Percentiles rank a stretch among this genome's conserved stretches.
Conservation (phyloP, 2,329 filamentous ascomycete genomes). For the Trichoderma gracile region DNA sequence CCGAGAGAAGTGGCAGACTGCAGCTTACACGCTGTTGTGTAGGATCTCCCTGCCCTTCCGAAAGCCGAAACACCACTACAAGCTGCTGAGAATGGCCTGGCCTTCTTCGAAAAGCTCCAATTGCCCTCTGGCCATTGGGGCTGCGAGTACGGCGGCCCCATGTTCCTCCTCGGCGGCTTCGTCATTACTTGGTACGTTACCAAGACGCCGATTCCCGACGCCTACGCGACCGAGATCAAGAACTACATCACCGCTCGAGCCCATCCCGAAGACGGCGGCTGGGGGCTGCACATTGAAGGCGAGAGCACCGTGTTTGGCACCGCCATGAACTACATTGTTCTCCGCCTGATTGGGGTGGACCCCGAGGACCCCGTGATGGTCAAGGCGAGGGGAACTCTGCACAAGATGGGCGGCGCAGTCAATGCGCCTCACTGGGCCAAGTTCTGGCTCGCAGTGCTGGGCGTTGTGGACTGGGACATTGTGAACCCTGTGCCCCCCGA, state of each 20-base stretch:
- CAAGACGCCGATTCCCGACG: constrained; percentile 78
- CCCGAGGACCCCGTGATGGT: constrained; percentile 83
- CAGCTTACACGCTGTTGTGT: constrained; percentile 17
- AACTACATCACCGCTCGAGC: constrained; percentile 88
- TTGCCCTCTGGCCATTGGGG: constrained; percentile 89
- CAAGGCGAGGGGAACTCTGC: constrained; percentile 78
- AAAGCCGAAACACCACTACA: constrained; percentile 71
- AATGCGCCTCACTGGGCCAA: constrained; percentile 95
- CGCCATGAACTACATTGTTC: constrained; percentile 77
- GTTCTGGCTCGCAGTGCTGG: constrained; percentile 86
- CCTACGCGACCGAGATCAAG: constrained; percentile 83
- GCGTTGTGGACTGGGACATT: constrained; percentile 83
- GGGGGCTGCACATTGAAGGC: constrained; percentile 94
- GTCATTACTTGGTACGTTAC: constrained; percentile 88
- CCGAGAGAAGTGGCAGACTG: neutral
- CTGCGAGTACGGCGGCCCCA: constrained; percentile 95
- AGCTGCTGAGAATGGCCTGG: constrained; percentile 76
- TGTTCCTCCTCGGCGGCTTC: constrained; percentile 88
- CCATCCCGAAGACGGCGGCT: constrained; percentile 86
- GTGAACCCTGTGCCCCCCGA: constrained; percentile 95
- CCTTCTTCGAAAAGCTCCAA: constrained; percentile 88
- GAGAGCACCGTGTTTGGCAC: constrained; percentile 92
- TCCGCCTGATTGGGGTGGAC: constrained; percentile 80
- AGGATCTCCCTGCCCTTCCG: constrained; percentile 75
- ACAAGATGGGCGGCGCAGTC: constrained; percentile 81